These are phyloP conservation scores for Asparagopsis taxiformis DNA, from an alignment of 31 red algal species.

Conservation along the genomic window DNA sequence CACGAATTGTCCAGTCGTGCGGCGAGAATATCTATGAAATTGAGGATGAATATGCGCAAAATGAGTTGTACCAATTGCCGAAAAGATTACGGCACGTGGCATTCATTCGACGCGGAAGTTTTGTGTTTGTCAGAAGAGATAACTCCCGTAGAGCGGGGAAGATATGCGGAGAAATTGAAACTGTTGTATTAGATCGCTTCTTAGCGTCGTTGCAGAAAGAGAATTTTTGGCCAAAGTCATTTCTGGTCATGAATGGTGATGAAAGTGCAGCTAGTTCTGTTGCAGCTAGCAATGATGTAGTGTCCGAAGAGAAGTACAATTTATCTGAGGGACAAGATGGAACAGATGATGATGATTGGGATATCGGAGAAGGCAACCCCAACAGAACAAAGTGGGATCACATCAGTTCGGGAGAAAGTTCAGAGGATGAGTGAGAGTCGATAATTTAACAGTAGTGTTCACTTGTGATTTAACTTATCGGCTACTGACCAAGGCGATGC, in stretches of 20 bases:
- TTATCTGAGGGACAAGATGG: no score
- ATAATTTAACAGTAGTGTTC: no score
- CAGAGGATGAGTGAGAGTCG: background rate
- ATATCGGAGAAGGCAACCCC: slow-evolving; percentile 42
- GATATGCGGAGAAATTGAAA: slow-evolving; percentile 57
- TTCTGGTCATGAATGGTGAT: background rate
- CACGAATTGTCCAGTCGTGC: slow-evolving; percentile 26
- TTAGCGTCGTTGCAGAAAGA: slow-evolving; percentile 27
- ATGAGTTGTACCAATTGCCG: slow-evolving; percentile 28
- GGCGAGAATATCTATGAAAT: slow-evolving; percentile 59
- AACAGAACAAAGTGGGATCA: slow-evolving; percentile 32
- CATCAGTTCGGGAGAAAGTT: slow-evolving; percentile 28
- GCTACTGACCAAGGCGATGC: no score
- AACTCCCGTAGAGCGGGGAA: slow-evolving; percentile 6
- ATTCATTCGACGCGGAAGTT: slow-evolving; percentile 50
- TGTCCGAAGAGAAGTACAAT: background rate
- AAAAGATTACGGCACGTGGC: slow-evolving; percentile 53
- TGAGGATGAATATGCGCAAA: slow-evolving; percentile 1
- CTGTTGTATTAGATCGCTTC: slow-evolving; percentile 37
- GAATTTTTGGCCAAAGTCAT: slow-evolving; percentile 42
- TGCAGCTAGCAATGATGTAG: background rate
- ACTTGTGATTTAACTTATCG: no score
- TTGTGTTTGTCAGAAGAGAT: slow-evolving; percentile 55
- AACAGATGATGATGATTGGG: slow-evolving; percentile 28
- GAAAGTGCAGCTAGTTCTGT: background rate